These are phyloP conservation scores for Phlyctochytrium planicorne DNA, from an alignment of 192 early-diverging fungal species.

Conservation along the genomic window DNA sequence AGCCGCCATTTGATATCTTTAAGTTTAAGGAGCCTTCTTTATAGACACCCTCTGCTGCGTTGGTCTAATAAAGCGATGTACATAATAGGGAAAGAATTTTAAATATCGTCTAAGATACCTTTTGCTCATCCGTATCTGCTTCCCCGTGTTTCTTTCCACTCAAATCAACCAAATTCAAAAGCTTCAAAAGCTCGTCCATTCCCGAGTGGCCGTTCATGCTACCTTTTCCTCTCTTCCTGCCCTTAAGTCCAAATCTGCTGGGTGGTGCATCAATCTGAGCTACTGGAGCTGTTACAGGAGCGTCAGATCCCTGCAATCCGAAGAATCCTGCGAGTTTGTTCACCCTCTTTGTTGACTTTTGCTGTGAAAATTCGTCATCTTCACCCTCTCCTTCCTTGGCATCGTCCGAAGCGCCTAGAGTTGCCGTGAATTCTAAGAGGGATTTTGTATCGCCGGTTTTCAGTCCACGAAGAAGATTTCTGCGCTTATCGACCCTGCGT, in stretches of 20 bases:
- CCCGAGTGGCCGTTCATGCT: background rate
- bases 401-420: background rate
- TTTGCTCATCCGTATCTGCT: too few relatives aligned
- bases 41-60: background rate
- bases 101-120: too few relatives aligned
- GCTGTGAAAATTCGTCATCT: background rate
- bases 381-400: background rate
- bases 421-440: background rate
- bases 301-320: background rate
- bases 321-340: constrained; percentile 45
- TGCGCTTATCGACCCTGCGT: constrained; percentile 10
- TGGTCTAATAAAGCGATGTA: too few relatives aligned
- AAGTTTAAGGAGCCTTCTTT: background rate
- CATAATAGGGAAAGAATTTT: too few relatives aligned
- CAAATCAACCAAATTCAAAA: constrained; percentile 2
- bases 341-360: constrained; percentile 23
- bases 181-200: constrained; percentile 11
- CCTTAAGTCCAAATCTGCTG: background rate
- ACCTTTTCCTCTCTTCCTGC: background rate
- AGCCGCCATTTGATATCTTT: background rate
- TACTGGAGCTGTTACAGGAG: background rate
- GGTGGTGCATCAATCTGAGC: background rate
- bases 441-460: background rate
- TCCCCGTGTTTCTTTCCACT: background rate
- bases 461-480: background rate